Evolutionary conservation across 345 rosid species (phyloP), one percentile per base, ranked within the genome.

Genomic region (Salix purpurea): DNA sequence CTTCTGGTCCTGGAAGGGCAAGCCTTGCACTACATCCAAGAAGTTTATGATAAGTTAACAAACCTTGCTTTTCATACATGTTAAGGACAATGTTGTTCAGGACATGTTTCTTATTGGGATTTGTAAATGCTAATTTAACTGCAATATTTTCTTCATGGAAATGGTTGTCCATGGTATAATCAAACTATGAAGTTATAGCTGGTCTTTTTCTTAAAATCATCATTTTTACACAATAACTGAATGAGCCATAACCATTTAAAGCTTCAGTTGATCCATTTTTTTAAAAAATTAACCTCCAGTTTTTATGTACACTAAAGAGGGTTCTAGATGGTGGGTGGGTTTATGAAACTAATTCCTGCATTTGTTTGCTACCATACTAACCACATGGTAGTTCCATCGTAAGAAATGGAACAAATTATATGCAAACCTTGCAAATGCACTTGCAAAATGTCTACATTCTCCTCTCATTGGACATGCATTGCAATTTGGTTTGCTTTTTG

Each of bases 1-100:
- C 96, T 74, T 90, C 97, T 72, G 96, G 91, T 16, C 91, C 97
- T 58, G 97, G 96, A 77, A 95, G 86, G 36, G 97, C 89, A 76
- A 95, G 93, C 78, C 97, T 91, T 77, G 97, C 97, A 80, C 99
- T 95, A 88, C 87, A 77, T 70, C 46, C 70, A 80, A 65, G 44
- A 82, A 65, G 42, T 56, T 65, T 50, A 19, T 32, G 48, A 70
- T 70, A 71, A 76, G 68, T 67, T 54, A 71, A 62, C 64, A 13
- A 40, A 71, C 50, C 46, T 71, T 54, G 36, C 26, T 39, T 65
- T 69, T 44, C 23, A 48, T 39, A 26, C 48, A 50, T 66, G 66
- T 66, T 28, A 64, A 69, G n/a, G 6, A n/a, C 21, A 26, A 76
- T 70, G 15, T 71, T 67, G 67, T 75, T 76, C 39, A 12, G 46